phyloP scores from a whole-genome alignment of 441 rosid genomes.

The Syzygium syzygioides region DNA sequence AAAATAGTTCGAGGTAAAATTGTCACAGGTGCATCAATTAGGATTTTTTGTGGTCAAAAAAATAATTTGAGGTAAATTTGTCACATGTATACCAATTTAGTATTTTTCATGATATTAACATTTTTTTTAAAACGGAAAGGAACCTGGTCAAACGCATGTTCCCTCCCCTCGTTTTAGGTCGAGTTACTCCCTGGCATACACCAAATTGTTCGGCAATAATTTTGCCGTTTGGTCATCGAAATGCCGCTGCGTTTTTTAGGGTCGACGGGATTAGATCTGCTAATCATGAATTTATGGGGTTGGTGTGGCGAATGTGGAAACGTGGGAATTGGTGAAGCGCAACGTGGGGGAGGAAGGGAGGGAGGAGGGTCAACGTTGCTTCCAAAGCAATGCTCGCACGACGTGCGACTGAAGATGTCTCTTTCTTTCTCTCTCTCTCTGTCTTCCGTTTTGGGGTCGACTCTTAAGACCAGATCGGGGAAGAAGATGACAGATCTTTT shows the following conservation, averaged over 20 bases:
- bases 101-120: no score
- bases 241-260: background rate
- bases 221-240: background rate
- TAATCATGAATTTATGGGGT: background rate
- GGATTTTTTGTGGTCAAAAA: no score
- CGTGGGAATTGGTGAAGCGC: conserved; percentile 21
- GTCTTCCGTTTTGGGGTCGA: background rate
- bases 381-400: conserved; percentile 5
- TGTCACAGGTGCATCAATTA: no score
- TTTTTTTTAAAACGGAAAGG: no score
- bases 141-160: background rate
- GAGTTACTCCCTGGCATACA: background rate
- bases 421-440: background rate
- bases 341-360: conserved; percentile 19
- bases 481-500: background rate
- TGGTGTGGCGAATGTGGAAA: conserved; percentile 5
- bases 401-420: conserved; percentile 24
- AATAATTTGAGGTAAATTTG: no score
- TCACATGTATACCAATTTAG: no score
- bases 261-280: background rate
- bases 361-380: conserved; percentile 28
- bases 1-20: no score
- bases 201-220: background rate
- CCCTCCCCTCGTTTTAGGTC: background rate
- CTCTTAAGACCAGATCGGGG: background rate